Evolutionary conservation across 2,329 filamentous ascomycete species (phyloP), one percentile per base, ranked within the genome.

Genomic region (Escovopsis weberi): DNA sequence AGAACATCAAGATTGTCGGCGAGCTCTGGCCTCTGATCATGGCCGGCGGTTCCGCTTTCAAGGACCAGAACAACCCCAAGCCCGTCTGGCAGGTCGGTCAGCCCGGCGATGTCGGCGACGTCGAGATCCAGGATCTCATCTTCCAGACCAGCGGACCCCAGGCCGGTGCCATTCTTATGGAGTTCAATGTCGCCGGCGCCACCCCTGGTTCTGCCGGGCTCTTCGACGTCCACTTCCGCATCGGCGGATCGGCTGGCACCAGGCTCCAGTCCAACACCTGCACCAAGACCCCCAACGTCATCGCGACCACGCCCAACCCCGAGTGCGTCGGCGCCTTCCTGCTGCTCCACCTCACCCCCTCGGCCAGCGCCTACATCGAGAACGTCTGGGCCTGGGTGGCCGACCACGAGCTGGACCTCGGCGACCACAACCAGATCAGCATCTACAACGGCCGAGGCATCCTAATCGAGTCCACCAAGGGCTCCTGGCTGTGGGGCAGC

Each of bases 171-270:
- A 85, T 94, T 55, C 74, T 95, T 57, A 78, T 95, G 66, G 75
- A 95, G 60, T 95, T 86, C 83, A 95, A 95, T 63, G 68, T 94
- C 36, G 77, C 76, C 37, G 80, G 78, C 33, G 59, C 72, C 51
- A 69, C 62, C 43, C 72, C 80, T 45, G 86, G 85, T 38, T 74
- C 78, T 2, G 80, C 79, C 18, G 89, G 78, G 48, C 79, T 95
- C 63, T 98, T 88, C 85, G 91, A 98, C 55, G 80, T 88, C n/a
- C 91, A 98, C 68, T 82, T 91, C 65, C 85, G 91, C 56, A 76
- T 98, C 53, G 89, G 87, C 53, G 91, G 91, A 37, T 80, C 81
- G 43, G 80, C 83, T 4, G 89, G 89, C 46, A 93, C 88, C 26
- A 64, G 84, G 50, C 74, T 96, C 12, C 85, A 93, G 63, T 82